phyloP scores from a whole-genome alignment of 83 land plant species.

The Picea abies region DNA sequence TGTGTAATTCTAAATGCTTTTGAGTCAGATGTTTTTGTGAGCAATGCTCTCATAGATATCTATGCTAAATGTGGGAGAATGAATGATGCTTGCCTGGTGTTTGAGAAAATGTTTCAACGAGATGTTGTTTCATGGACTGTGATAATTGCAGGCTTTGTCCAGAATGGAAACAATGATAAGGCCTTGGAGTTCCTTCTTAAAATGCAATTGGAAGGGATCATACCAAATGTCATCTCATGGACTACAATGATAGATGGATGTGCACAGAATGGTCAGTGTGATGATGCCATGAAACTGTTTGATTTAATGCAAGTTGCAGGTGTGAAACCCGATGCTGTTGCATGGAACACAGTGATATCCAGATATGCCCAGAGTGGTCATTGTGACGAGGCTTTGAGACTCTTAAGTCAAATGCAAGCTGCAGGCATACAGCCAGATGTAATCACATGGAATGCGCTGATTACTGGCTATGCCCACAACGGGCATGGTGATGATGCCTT shows the following conservation, averaged over 20 bases:
- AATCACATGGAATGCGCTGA: constrained; percentile 51
- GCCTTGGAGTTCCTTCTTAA: not conserved
- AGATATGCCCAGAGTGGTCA: constrained; percentile 12
- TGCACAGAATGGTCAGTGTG: not conserved
- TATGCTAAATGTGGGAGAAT: constrained; percentile 39
- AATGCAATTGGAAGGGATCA: constrained; percentile 3
- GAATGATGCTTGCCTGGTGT: not conserved
- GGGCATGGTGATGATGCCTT: constrained; percentile 29
- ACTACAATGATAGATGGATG: not conserved
- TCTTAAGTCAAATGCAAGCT: constrained; percentile 24
- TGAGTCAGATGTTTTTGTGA: constrained; percentile 26
- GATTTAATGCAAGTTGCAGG: constrained; percentile 35
- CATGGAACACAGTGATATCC: no score
- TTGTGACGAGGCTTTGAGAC: constrained; percentile 22
- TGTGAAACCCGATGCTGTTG: constrained; percentile 4
- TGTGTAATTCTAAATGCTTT: constrained; percentile 33
- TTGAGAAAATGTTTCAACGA: not conserved
- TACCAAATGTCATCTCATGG: constrained; percentile 32
- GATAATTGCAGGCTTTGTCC: constrained; percentile 3
- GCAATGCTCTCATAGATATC: constrained; percentile 44
- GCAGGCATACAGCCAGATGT: constrained; percentile 38
- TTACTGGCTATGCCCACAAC: constrained; percentile 31
- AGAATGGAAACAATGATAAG: not conserved
- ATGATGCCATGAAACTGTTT: constrained; percentile 14
- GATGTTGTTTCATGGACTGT: not conserved